phyloP scores from a whole-genome alignment of 83 land plant genomes.

The Diphasiastrum complanatum region DNA sequence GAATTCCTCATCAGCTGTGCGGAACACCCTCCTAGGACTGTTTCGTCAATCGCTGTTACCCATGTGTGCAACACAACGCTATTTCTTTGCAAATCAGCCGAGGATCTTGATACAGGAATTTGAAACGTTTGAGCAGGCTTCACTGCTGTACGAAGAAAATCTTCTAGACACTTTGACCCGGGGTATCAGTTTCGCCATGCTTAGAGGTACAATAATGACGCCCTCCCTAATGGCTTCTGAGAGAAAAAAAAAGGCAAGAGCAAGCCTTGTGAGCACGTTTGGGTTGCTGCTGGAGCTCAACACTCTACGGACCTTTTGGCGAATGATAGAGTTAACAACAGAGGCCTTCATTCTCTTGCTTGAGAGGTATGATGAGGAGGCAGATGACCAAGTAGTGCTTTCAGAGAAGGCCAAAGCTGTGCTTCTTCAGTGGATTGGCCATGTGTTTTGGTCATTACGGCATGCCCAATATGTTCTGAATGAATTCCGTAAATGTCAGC shows the following conservation, averaged over 20 bases:
- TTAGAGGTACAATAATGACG: background rate
- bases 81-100: conserved; percentile 12
- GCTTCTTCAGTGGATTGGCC: conserved; percentile 17
- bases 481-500: conserved; percentile 9
- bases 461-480: conserved; percentile 11
- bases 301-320: conserved; percentile 13
- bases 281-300: conserved; percentile 17
- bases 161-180: conserved; percentile 5
- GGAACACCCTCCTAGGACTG: background rate
- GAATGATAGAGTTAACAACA: conserved; percentile 8
- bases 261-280: conserved; percentile 14
- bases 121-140: conserved; percentile 15
- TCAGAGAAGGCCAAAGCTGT: conserved; percentile 3
- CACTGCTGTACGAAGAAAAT: conserved; percentile 1
- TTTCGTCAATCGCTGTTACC: conserved; percentile 5
- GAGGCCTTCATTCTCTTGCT: conserved; percentile 7
- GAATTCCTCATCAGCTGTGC: background rate
- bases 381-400: conserved; percentile 9
- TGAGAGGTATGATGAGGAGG: conserved; percentile 7
- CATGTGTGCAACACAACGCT: conserved; percentile 11
- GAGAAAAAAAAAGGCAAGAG: conserved; percentile 4
- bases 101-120: conserved; percentile 15
- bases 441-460: conserved; percentile 12
- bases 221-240: background rate
- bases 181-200: background rate